phyloP scores from a whole-genome alignment of 2,329 filamentous ascomycete species.

The Aspergillus ibericus region DNA sequence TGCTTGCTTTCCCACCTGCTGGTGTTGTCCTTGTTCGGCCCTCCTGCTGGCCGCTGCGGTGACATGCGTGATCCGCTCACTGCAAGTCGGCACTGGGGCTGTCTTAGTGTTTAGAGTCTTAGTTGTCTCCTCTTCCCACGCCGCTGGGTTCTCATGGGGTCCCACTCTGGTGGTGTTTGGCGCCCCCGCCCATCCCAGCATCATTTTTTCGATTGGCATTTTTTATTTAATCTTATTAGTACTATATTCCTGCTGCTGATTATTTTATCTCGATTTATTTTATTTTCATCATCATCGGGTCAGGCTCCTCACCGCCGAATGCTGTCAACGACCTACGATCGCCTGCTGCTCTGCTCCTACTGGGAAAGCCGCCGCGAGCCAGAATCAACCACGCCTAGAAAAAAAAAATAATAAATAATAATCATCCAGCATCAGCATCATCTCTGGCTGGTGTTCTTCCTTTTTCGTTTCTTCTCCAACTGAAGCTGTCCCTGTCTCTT shows the following conservation, averaged over 20 bases:
- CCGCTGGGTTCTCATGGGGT: slow-evolving; percentile 8
- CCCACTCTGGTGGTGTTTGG: slow-evolving; percentile 1
- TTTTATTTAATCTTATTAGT: background rate
- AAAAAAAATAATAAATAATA: background rate
- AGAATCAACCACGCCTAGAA: background rate
- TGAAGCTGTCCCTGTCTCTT: background rate
- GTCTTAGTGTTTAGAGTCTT: background rate
- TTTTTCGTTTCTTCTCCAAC: background rate
- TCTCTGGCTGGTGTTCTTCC: background rate
- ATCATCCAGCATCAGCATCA: background rate
- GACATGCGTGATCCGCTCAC: background rate
- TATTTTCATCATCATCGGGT: background rate
- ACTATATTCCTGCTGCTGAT: background rate
- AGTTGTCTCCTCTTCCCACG: slow-evolving; percentile 7
- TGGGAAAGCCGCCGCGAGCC: background rate
- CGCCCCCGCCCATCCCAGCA: background rate
- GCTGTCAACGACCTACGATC: background rate
- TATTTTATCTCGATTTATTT: background rate
- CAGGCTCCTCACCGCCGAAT: background rate
- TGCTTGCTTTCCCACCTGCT: background rate
- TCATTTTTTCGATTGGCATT: background rate
- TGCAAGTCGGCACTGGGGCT: background rate
- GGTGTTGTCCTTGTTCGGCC: background rate
- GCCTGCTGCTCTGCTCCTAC: background rate
- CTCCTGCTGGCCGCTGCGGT: background rate